These are phyloP conservation scores for Melaleuca quinquenervia DNA, from an alignment of 345 rosid genomes.

Conservation along the genomic window DNA sequence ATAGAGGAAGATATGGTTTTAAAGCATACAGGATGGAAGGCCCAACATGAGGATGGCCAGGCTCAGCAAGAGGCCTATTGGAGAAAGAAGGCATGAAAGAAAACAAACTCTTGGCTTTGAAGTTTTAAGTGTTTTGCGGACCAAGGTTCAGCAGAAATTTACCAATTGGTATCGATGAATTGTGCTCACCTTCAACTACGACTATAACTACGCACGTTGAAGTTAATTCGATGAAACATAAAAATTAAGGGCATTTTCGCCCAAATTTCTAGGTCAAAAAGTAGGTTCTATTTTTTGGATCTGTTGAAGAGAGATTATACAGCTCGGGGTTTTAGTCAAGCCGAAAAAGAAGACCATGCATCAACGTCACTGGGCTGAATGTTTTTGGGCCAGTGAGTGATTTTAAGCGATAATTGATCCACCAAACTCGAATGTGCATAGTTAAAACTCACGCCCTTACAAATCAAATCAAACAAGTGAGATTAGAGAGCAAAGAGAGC, in stretches of 20 bases:
- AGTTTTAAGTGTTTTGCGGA: background rate
- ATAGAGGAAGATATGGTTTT: background rate
- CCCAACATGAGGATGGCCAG: too few relatives aligned
- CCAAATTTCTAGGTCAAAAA: background rate
- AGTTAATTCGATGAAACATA: background rate
- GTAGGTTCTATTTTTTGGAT: background rate
- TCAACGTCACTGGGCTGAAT: background rate
- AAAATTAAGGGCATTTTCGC: background rate
- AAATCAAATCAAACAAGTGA: too few relatives aligned
- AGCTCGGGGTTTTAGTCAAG: background rate
- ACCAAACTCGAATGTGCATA: too few relatives aligned
- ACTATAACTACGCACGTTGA: fast-evolving
- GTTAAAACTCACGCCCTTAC: too few relatives aligned
- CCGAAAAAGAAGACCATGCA: background rate
- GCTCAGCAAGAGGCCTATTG: background rate
- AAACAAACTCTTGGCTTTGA: background rate
- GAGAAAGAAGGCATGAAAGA: background rate
- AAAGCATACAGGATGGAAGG: background rate
- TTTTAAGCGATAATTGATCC: too few relatives aligned
- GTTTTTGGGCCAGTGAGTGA: too few relatives aligned
- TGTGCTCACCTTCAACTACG: background rate
- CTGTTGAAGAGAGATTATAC: background rate
- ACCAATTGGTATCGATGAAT: fast-evolving
- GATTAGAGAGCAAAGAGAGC: too few relatives aligned
- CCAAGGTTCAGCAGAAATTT: background rate